Evolutionary conservation across 176 grass and related monocot genomes (phyloP), one percentile per base, ranked within the genome.

Genomic region (Neostapfia colusana): DNA sequence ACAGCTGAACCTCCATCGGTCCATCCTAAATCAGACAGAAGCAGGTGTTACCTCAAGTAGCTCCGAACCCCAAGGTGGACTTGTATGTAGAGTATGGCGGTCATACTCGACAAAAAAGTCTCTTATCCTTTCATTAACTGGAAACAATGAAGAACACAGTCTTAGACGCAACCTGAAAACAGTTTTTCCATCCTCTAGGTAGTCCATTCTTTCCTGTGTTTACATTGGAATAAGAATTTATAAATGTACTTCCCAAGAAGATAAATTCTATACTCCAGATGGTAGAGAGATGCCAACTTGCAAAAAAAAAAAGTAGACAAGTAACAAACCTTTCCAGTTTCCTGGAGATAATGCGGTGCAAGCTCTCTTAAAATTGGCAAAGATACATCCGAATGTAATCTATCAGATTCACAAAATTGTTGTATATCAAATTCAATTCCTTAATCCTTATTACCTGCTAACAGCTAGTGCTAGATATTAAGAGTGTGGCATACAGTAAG

Each of bases 71-170:
- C 95, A 99, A 85, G 95, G 95, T 54, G 95, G 95, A 70, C 89
- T 99, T 57, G 95, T 99, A 48, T 93, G 91, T 37, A 99, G 89
- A 38, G 89, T 95, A 84, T 99, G 95, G 18, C 95, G 92, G 44
- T 99, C 95, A 87, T 95, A 99, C 81, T 99, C 95, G 0, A 99
- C 75, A 55, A 95, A 95, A 84, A 99, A 99, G 68, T 99, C 95
- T 54, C 89, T 77, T 73, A 99, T 95, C 72, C 95, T 88, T 73
- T 99, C 95, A 89, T 99, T 95, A 71, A 99, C 89, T 51, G 95
- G 92, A 76, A 92, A 87, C 51, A 99, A 76, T 9, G 91, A 95
- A 14, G 95, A 99, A 72, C 95, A 95, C n/a, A 95, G 85, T 84
- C 84, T 90, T 78, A 95, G 83, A 54, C 92, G 89, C 65, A 99